phyloP scores from a whole-genome alignment of 2,329 filamentous ascomycete genomes.

The Sphaerulina populicola region DNA sequence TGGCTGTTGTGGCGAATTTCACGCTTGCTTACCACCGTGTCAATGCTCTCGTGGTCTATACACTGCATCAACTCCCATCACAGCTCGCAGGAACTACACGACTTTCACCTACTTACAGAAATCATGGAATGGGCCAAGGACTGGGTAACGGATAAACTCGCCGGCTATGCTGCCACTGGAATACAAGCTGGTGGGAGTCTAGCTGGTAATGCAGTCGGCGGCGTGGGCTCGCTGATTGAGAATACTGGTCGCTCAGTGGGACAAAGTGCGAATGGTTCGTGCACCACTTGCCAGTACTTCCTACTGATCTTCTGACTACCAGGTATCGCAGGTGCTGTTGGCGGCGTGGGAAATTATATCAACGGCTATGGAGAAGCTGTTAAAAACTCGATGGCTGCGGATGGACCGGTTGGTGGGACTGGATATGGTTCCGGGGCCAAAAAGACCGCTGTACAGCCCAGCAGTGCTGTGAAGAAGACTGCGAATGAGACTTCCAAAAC shows the following conservation, averaged over 20 bases:
- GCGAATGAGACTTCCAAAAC: conserved; percentile 5
- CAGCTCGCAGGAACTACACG: neutral
- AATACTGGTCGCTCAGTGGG: conserved; percentile 29
- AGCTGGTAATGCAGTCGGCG: conserved; percentile 34
- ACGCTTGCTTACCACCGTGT: neutral
- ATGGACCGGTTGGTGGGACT: conserved; percentile 20
- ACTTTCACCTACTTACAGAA: neutral
- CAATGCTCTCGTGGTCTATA: too few species aligned
- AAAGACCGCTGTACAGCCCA: conserved; percentile 24
- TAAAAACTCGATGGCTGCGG: conserved; percentile 28
- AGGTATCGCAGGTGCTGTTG: conserved; percentile 32
- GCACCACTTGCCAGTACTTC: neutral
- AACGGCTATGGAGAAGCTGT: conserved; percentile 31
- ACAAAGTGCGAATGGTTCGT: conserved; percentile 28
- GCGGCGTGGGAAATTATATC: conserved; percentile 30
- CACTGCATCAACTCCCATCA: neutral
- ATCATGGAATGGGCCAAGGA: conserved; percentile 27
- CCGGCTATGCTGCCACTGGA: conserved; percentile 29
- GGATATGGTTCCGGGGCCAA: conserved; percentile 16
- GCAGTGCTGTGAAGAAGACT: conserved; percentile 13
- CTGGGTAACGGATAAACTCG: conserved; percentile 29
- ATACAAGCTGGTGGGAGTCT: conserved; percentile 33
- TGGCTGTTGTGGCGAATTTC: conserved; percentile 2
- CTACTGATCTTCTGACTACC: conserved; percentile 19
- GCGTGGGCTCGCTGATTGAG: conserved; percentile 31